Percentiles rank a stretch among this genome's conserved stretches.
Evolutionary conservation across 2,329 filamentous ascomycete species (phyloP).

Genomic region (Phaeosphaeriaceae sp.): DNA sequence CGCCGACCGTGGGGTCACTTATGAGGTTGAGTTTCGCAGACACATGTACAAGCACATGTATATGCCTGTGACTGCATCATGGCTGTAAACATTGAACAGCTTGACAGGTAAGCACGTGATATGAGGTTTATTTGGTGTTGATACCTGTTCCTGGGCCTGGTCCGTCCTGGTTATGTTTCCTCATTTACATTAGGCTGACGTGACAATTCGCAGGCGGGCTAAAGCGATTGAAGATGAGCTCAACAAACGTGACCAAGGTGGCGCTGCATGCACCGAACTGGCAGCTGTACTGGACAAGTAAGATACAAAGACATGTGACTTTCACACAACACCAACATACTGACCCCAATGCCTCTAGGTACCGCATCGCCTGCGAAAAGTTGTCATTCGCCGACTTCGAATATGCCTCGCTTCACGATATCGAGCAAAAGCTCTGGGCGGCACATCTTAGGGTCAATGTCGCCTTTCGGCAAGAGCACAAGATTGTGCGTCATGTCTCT

Average conservation of each 20-base stretch:
- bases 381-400: conserved; percentile 75
- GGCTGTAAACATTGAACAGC: conserved; percentile 57
- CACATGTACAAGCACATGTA: conserved; percentile 21
- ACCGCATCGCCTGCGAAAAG: conserved; percentile 74
- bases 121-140: neutral
- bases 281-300: conserved; percentile 51
- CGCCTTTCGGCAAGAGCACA: conserved; percentile 71
- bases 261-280: conserved; percentile 58
- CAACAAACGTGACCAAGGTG: conserved; percentile 56
- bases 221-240: conserved; percentile 58
- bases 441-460: conserved; percentile 78
- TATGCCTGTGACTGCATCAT: conserved; percentile 41
- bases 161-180: too few relatives aligned
- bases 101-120: conserved; percentile 56
- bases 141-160: conserved; percentile 5
- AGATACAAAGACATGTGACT: conserved; percentile 16
- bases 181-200: too few relatives aligned
- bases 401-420: conserved; percentile 66
- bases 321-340: conserved; percentile 3
- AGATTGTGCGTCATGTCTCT: conserved; percentile 26
- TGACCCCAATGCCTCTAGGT: conserved; percentile 53
- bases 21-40: conserved; percentile 34
- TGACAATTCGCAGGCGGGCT: conserved; percentile 51
- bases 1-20: conserved; percentile 59
- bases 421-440: conserved; percentile 78